These are phyloP conservation scores for Rhododendron kiyosumense DNA, from an alignment of 148 eudicot genomes.

Conservation along the genomic window DNA sequence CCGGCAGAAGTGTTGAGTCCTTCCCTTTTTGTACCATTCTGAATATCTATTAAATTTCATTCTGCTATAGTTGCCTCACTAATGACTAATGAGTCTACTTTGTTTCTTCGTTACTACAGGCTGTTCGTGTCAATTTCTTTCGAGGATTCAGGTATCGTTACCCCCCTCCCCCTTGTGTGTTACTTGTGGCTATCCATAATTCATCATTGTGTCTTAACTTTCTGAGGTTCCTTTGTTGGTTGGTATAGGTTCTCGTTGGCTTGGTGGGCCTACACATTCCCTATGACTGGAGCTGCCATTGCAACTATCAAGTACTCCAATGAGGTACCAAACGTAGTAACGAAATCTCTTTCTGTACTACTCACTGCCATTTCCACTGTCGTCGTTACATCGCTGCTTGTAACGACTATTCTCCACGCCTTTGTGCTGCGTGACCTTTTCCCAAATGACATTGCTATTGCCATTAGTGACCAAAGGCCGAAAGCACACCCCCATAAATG, in stretches of 20 bases:
- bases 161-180: neutral
- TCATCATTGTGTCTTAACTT: neutral
- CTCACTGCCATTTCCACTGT: constrained; percentile 51
- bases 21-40: neutral
- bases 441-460: constrained; percentile 87
- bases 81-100: neutral
- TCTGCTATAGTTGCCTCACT: neutral
- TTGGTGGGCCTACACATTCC: constrained; percentile 99
- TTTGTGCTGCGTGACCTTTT: constrained; percentile 62
- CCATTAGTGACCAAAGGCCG: constrained; percentile 66
- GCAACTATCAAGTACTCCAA: constrained; percentile 71
- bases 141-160: constrained; percentile 68
- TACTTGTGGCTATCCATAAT: neutral
- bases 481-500: constrained; percentile 38
- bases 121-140: constrained; percentile 88
- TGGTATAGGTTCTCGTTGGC: constrained; percentile 65
- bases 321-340: constrained; percentile 46
- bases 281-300: constrained; percentile 86
- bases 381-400: constrained; percentile 45
- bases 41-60: neutral
- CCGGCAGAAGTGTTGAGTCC: neutral
- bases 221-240: constrained; percentile 4
- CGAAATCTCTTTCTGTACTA: constrained; percentile 33
- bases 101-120: constrained; percentile 42
- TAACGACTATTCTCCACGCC: constrained; percentile 64